These are phyloP conservation scores for Suhomyces pyralidae DNA, from an alignment of 805 yeast species.

Conservation along the genomic window DNA sequence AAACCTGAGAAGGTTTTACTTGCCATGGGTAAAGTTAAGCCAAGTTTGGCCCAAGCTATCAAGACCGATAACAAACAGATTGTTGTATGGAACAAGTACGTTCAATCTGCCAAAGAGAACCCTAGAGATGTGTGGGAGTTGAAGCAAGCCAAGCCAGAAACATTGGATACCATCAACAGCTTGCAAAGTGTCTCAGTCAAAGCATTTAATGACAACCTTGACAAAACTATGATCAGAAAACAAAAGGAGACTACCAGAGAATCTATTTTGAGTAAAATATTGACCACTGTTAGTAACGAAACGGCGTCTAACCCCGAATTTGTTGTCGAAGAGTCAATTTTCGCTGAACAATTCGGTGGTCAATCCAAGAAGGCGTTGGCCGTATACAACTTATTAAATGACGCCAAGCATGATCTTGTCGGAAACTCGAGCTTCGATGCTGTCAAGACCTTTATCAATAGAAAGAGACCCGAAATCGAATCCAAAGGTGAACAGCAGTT, in stretches of 20 bases:
- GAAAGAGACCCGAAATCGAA: slow-evolving; percentile 33
- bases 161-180: slow-evolving; percentile 28
- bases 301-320: slow-evolving; percentile 12
- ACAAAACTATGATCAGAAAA: slow-evolving; percentile 41
- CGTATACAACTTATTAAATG: slow-evolving; percentile 26
- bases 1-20: slow-evolving; percentile 79
- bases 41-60: slow-evolving; percentile 64
- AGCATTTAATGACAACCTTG: slow-evolving; percentile 35
- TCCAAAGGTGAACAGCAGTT: slow-evolving; percentile 28
- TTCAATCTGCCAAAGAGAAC: slow-evolving; percentile 52
- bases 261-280: slow-evolving; percentile 43
- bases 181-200: slow-evolving; percentile 15
- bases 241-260: slow-evolving; percentile 46
- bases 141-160: slow-evolving; percentile 39
- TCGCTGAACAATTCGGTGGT: slow-evolving; percentile 12
- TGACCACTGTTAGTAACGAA: slow-evolving; percentile 28
- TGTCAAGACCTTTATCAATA: slow-evolving; percentile 26
- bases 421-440: slow-evolving; percentile 15
- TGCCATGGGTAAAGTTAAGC: slow-evolving; percentile 85
- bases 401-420: slow-evolving; percentile 26
- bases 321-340: slow-evolving; percentile 11
- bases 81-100: slow-evolving; percentile 70
- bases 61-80: slow-evolving; percentile 72
- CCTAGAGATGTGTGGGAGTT: slow-evolving; percentile 58
- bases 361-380: slow-evolving; percentile 33